Conservation (phyloP, 2,329 filamentous ascomycete genomes). For the Colletotrichum sidae region DNA sequence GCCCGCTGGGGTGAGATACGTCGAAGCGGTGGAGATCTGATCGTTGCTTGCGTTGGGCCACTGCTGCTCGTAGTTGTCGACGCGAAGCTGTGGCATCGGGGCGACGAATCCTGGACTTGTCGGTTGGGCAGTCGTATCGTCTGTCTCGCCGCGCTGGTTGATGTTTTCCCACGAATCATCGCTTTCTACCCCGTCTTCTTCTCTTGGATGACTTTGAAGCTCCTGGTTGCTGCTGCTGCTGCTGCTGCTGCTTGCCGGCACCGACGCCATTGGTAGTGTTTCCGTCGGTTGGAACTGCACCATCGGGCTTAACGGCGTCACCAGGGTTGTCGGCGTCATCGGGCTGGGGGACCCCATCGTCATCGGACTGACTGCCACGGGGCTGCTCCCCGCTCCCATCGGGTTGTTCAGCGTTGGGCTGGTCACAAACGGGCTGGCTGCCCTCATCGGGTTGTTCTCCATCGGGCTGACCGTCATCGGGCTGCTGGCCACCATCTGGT, state of each 20-base stretch:
- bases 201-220: constrained; percentile 33
- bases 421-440: constrained; percentile 6
- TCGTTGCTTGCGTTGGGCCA: constrained; percentile 33
- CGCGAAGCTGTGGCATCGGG: constrained; percentile 20
- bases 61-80: constrained; percentile 26
- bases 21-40: constrained; percentile 25
- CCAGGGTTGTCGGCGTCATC: not conserved
- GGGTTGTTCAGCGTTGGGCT: not conserved
- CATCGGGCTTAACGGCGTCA: not conserved
- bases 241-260: constrained; percentile 17
- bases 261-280: constrained; percentile 19
- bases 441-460: constrained; percentile 12
- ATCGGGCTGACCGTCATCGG: constrained; percentile 2
- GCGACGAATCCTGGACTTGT: not conserved
- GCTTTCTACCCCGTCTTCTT: constrained; percentile 35
- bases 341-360: constrained; percentile 14
- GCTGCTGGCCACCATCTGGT: constrained; percentile 2
- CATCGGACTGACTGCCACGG: constrained; percentile 11
- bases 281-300: constrained; percentile 1
- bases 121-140: constrained; percentile 1
- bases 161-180: constrained; percentile 37
- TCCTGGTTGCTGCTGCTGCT: too few relatives aligned
- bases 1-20: constrained; percentile 7
- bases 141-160: constrained; percentile 14
- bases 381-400: constrained; percentile 7